Evolutionary conservation across 345 rosid species (phyloP).

Genomic region (Cardamine occulta): DNA sequence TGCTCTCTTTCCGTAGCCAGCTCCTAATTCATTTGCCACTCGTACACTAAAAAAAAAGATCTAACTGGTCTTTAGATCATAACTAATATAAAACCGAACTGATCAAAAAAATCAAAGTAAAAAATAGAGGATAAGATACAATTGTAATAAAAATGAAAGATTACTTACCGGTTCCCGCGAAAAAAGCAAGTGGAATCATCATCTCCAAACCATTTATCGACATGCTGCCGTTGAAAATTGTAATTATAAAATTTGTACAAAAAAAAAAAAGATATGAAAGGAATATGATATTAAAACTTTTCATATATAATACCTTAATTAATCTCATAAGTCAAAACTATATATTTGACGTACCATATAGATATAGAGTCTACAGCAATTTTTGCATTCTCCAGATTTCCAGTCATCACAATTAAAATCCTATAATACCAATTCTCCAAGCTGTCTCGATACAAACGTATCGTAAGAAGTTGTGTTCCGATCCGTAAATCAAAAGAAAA

Average conservation of each 20-base stretch:
- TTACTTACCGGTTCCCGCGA: slow-evolving; percentile 60
- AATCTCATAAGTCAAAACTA: background rate
- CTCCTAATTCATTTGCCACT: slow-evolving; percentile 52
- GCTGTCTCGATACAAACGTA: slow-evolving; percentile 37
- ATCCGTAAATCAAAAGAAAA: background rate
- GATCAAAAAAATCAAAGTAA: background rate
- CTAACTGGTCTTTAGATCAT: background rate
- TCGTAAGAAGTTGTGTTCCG: background rate
- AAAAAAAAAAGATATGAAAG: background rate
- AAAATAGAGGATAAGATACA: too few relatives aligned
- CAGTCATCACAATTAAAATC: slow-evolving; percentile 73
- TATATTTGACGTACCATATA: slow-evolving; percentile 49
- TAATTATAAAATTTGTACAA: background rate
- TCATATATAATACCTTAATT: background rate
- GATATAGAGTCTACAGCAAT: slow-evolving; percentile 63
- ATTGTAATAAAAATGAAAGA: background rate
- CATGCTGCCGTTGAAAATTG: slow-evolving; percentile 54
- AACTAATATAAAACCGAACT: background rate
- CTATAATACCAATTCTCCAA: slow-evolving; percentile 57
- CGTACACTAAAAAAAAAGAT: slow-evolving; percentile 52
- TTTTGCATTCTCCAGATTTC: slow-evolving; percentile 71
- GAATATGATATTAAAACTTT: background rate
- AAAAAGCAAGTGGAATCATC: slow-evolving; percentile 89
- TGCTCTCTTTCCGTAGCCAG: slow-evolving; percentile 16
- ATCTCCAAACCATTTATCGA: slow-evolving; percentile 73